phyloP scores from a whole-genome alignment of 805 yeast species.

The Saccharomycopsis sp. region DNA sequence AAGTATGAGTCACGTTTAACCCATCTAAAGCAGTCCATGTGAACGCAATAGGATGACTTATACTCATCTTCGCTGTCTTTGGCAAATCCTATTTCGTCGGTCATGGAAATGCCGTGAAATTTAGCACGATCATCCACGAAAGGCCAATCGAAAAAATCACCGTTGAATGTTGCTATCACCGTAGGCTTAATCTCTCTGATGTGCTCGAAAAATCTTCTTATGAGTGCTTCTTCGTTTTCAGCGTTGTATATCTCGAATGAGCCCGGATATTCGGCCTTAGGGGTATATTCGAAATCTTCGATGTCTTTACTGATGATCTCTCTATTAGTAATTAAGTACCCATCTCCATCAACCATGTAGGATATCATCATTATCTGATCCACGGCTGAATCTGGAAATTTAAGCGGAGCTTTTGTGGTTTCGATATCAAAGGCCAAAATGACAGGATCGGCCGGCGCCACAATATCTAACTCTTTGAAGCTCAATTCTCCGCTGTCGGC shows the following conservation, averaged over 20 bases:
- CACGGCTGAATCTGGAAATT: constrained; percentile 85
- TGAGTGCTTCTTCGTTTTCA: constrained; percentile 67
- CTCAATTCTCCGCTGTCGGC: constrained; percentile 53
- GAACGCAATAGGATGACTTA: constrained; percentile 85
- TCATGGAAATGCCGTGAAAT: constrained; percentile 81
- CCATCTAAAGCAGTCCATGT: constrained; percentile 98
- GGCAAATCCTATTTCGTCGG: constrained; percentile 89
- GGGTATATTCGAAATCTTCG: constrained; percentile 95
- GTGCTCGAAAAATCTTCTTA: constrained; percentile 81
- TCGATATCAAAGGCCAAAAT: constrained; percentile 96
- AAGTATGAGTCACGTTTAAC: constrained; percentile 95
- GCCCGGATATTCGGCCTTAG: constrained; percentile 94
- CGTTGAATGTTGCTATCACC: constrained; percentile 96
- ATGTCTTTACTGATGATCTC: constrained; percentile 93
- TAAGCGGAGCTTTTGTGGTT: constrained; percentile 92
- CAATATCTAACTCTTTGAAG: constrained; percentile 59
- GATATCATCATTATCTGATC: constrained; percentile 99
- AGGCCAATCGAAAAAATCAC: constrained; percentile 99
- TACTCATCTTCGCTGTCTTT: constrained; percentile 87
- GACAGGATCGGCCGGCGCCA: constrained; percentile 96
- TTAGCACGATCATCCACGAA: constrained; percentile 85
- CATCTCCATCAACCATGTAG: constrained; percentile 98
- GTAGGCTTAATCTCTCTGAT: constrained; percentile 85
- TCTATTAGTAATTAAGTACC: constrained; percentile 86
- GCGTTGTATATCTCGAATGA: constrained; percentile 85